These are phyloP conservation scores for Cladophialophora psammophila DNA, from an alignment of 2,329 filamentous ascomycete species.

Conservation along the genomic window DNA sequence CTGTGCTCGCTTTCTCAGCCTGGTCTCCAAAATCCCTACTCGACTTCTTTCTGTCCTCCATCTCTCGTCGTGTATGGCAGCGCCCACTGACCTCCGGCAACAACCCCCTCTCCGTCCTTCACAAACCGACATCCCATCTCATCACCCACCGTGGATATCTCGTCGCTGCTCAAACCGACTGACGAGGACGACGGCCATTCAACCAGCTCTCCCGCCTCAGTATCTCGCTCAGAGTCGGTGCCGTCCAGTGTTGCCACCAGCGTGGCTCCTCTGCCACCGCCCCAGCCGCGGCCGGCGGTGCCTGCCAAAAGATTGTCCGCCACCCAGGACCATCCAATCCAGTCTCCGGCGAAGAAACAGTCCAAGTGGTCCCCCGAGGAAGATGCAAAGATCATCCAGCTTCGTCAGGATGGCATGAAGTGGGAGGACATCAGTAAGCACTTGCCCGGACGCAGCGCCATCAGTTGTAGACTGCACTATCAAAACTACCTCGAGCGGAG, in stretches of 20 bases:
- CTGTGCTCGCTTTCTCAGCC: constrained; percentile 29
- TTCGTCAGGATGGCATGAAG: constrained; percentile 91
- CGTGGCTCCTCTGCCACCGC: constrained; percentile 36
- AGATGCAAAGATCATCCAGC: constrained; percentile 89
- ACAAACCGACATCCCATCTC: neutral
- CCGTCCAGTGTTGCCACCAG: constrained; percentile 35
- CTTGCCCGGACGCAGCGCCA: constrained; percentile 87
- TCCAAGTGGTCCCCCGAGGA: constrained; percentile 97
- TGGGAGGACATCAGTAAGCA: constrained; percentile 98
- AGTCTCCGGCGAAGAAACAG: constrained; percentile 86
- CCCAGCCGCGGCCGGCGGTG: constrained; percentile 35
- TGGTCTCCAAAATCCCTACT: constrained; percentile 6
- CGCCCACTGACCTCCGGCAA: constrained; percentile 18
- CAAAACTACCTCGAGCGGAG: constrained; percentile 95
- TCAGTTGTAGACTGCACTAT: constrained; percentile 93
- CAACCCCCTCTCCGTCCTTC: constrained; percentile 3
- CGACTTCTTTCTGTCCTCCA: constrained; percentile 7
- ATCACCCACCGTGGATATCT: constrained; percentile 85
- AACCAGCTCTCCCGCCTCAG: constrained; percentile 38
- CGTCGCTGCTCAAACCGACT: constrained; percentile 76
- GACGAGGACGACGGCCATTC: constrained; percentile 39
- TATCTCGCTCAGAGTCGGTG: constrained; percentile 36
- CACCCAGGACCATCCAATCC: constrained; percentile 50
- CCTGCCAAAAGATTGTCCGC: constrained; percentile 49
- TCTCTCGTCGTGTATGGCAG: constrained; percentile 27